Evolutionary conservation across 2,329 filamentous ascomycete species (phyloP), one percentile per base, ranked within the genome.

Genomic region (Pseudogymnoascus sp.): DNA sequence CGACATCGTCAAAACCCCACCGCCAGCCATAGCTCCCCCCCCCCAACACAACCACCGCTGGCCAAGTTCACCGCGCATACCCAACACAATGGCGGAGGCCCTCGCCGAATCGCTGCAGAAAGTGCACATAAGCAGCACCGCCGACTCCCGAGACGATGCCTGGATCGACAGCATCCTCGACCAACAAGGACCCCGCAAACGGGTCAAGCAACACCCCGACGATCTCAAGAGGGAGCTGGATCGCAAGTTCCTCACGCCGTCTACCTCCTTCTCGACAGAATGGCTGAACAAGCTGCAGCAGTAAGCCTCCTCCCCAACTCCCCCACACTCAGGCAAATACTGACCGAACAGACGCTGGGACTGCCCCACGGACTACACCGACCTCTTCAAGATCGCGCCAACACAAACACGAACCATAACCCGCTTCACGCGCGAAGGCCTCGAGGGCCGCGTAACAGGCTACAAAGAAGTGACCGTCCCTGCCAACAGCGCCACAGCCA

Each of bases 391-490:
- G 67, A 83, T 98, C 63, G 92, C 92, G 1, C 90, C 92, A 3
- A 96, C 93, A 0, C 95, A 98, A 77, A 93, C 92, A 14, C 86
- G 95, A 65, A 98, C 93, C n/a, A 88, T 97, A 69, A 96, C 92
- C 28, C 87, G 95, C 31, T 99, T 99, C 75, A 89, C 87, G 51
- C 85, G 95, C 63, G 92, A 96, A 76, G 95, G 95, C 5, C 82
- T 98, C 13, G 92, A 98, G 77, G 95, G 95, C 21, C 85, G 89
- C 62, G 93, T 99, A 23, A 96, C 91, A 7, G 93, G 93, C 61
- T 98, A 99, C 76, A 90, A 88, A 73, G 95, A 97, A 75, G 90
- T 98, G 61, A 97, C 95, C 0, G 87, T 98, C 7, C 92, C 93
- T 4, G 91, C 91, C 36, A 90, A 87, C 71, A 96, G 90, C 71